Percentiles rank a stretch among this genome's conserved stretches.
Evolutionary conservation across 2,329 filamentous ascomycete genomes (phyloP).

Genomic region (Pestalotiopsis sp.): DNA sequence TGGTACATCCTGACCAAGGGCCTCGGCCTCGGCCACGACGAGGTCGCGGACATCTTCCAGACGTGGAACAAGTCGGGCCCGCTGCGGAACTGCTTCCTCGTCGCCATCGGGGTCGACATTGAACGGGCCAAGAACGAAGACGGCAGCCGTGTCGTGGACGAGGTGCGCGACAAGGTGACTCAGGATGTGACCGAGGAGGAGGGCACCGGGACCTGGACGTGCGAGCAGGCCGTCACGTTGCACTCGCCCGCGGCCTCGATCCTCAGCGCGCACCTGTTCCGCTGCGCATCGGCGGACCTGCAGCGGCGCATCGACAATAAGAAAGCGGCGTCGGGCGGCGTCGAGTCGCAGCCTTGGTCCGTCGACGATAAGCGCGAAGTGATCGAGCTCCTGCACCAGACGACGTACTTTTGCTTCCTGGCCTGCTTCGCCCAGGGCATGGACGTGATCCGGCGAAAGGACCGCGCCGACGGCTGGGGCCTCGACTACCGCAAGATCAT

Average conservation of each 20-base stretch:
- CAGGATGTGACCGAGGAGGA: constrained; percentile 70
- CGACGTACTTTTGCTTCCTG: constrained; percentile 65
- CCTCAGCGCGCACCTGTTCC: constrained; percentile 63
- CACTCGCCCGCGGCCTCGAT: constrained; percentile 69
- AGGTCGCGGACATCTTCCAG: constrained; percentile 62
- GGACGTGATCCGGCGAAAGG: constrained; percentile 62
- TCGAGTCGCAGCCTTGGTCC: constrained; percentile 24
- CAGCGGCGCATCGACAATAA: constrained; percentile 55
- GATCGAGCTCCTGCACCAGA: constrained; percentile 60
- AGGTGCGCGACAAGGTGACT: constrained; percentile 71
- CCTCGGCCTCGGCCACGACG: constrained; percentile 60
- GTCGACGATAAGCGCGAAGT: constrained; percentile 43
- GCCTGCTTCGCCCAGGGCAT: constrained; percentile 68
- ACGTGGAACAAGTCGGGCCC: constrained; percentile 64
- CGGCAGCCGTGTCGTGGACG: constrained; percentile 56
- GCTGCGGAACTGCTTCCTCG: constrained; percentile 60
- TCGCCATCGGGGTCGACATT: constrained; percentile 66
- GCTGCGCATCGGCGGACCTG: constrained; percentile 65
- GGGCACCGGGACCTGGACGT: constrained; percentile 69
- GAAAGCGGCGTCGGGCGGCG: constrained; percentile 43
- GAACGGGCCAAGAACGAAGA: constrained; percentile 49
- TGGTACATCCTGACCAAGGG: constrained; percentile 65
- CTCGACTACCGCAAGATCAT: constrained; percentile 54
- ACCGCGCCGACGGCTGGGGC: constrained; percentile 61
- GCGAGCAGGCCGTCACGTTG: constrained; percentile 61